Conservation (phyloP, 148 eudicot genomes). For the Drosera capensis region DNA sequence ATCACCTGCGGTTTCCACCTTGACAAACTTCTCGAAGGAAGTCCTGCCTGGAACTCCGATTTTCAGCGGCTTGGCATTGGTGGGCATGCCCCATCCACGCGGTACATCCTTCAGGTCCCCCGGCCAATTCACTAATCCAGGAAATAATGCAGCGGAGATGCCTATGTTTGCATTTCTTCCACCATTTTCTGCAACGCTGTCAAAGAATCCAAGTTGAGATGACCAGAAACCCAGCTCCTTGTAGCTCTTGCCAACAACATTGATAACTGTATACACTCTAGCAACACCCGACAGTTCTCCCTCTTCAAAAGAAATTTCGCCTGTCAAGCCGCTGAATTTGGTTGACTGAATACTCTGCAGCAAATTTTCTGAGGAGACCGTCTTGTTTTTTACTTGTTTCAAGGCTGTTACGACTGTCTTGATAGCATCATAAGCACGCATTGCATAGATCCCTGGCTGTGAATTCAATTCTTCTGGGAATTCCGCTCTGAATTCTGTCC, state of each 20-base stretch:
- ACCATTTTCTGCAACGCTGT: background rate
- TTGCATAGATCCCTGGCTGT: conserved; percentile 26
- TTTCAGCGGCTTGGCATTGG: conserved; percentile 13
- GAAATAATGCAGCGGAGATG: background rate
- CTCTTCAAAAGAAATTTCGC: conserved; percentile 6
- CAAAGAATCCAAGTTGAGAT: conserved; percentile 2
- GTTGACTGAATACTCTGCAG: background rate
- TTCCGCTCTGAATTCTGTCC: conserved; percentile 3
- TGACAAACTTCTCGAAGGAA: conserved; percentile 26
- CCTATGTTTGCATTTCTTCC: background rate
- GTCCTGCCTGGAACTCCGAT: conserved; percentile 30
- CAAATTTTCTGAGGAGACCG: background rate
- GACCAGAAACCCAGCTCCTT: conserved; percentile 13
- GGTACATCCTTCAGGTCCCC: conserved; percentile 20
- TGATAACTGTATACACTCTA: conserved; percentile 1
- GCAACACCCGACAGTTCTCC: conserved; percentile 1
- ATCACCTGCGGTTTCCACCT: conserved; percentile 7
- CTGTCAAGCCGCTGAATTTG: conserved; percentile 12
- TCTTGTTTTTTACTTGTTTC: background rate
- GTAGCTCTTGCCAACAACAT: conserved; percentile 13
- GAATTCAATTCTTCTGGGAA: conserved; percentile 15
- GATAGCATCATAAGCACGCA: conserved; percentile 26
- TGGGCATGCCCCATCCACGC: conserved; percentile 42
- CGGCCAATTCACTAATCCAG: conserved; percentile 25
- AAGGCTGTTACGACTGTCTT: conserved; percentile 11